phyloP scores from a whole-genome alignment of 2,329 filamentous ascomycete species.

The Gyromitra esculenta region DNA sequence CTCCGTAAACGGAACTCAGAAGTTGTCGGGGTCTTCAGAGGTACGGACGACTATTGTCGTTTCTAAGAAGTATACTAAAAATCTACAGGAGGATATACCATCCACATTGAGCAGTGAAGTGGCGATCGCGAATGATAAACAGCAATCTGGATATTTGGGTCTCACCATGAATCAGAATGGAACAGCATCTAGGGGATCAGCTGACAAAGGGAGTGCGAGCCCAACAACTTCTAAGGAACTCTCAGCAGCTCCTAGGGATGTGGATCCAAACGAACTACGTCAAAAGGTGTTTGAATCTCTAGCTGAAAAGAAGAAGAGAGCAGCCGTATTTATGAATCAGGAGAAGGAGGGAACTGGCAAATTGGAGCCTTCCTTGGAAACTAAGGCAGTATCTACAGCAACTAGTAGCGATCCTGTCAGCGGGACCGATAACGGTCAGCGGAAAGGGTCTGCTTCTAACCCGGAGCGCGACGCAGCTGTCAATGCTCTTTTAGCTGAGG shows the following conservation, averaged over 20 bases:
- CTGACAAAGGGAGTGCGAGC: slow-evolving; percentile 47
- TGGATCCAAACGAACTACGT: slow-evolving; percentile 53
- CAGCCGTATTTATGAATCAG: slow-evolving; percentile 55
- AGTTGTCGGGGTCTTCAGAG: slow-evolving; percentile 40
- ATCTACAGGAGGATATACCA: slow-evolving; percentile 40
- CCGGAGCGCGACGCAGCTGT: slow-evolving; percentile 55
- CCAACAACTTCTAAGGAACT: slow-evolving; percentile 46
- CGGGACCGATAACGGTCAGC: slow-evolving; percentile 40
- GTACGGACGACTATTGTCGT: slow-evolving; percentile 44
- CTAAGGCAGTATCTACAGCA: slow-evolving; percentile 39
- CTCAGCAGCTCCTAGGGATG: slow-evolving; percentile 39
- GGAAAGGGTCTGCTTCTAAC: slow-evolving; percentile 50
- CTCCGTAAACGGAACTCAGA: slow-evolving; percentile 37
- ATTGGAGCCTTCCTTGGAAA: slow-evolving; percentile 49
- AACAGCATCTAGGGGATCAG: slow-evolving; percentile 37
- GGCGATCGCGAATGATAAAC: slow-evolving; percentile 42
- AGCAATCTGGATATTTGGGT: slow-evolving; percentile 45
- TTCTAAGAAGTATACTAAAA: slow-evolving; percentile 42
- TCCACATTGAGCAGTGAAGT: slow-evolving; percentile 38
- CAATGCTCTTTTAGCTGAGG: slow-evolving; percentile 53
- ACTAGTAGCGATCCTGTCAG: slow-evolving; percentile 40
- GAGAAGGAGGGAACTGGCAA: slow-evolving; percentile 55
- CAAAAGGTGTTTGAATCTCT: slow-evolving; percentile 55
- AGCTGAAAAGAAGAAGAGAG: slow-evolving; percentile 56
- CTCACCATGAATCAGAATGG: slow-evolving; percentile 43